phyloP scores from a whole-genome alignment of 139 green algal species.

The Chara braunii region DNA sequence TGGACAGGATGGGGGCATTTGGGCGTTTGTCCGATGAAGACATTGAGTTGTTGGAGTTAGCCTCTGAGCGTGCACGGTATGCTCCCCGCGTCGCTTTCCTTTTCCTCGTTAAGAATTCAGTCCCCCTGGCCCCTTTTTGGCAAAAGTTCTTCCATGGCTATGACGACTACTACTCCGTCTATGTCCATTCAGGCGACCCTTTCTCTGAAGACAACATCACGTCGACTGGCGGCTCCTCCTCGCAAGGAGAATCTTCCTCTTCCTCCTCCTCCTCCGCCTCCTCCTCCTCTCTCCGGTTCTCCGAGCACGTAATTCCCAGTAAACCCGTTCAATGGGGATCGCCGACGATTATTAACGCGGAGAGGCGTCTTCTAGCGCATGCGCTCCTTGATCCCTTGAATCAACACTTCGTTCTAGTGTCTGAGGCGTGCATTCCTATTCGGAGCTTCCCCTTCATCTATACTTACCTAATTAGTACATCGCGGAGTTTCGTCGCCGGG shows the following conservation, averaged over 20 bases:
- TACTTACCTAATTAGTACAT: slow-evolving; percentile 9
- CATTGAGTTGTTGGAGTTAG: background rate
- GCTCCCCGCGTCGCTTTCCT: slow-evolving; percentile 2
- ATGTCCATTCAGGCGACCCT: slow-evolving; percentile 5
- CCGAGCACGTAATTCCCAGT: background rate
- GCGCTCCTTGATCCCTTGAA: slow-evolving; percentile 22
- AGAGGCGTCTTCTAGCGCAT: slow-evolving; percentile 15
- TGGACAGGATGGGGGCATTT: no score
- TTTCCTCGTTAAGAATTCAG: background rate
- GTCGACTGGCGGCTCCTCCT: background rate
- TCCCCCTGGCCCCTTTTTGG: slow-evolving; percentile 19
- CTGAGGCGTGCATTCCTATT: slow-evolving; percentile 22
- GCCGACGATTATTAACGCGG: slow-evolving; percentile 2
- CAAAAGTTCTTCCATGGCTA: slow-evolving; percentile 16
- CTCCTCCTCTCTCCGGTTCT: no score
- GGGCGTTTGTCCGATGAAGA: background rate
- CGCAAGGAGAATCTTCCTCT: background rate
- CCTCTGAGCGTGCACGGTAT: background rate
- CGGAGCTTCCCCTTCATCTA: slow-evolving; percentile 17
- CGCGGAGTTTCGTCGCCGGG: slow-evolving; percentile 8
- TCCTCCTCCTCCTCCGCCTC: background rate
- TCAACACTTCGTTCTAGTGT: slow-evolving; percentile 20
- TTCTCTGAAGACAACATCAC: background rate
- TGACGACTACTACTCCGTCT: slow-evolving; percentile 11
- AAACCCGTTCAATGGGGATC: background rate